Evolutionary conservation across 163 green algal genomes (phyloP), one percentile per base, ranked within the genome.

Genomic region (Scenedesmus sp.): DNA sequence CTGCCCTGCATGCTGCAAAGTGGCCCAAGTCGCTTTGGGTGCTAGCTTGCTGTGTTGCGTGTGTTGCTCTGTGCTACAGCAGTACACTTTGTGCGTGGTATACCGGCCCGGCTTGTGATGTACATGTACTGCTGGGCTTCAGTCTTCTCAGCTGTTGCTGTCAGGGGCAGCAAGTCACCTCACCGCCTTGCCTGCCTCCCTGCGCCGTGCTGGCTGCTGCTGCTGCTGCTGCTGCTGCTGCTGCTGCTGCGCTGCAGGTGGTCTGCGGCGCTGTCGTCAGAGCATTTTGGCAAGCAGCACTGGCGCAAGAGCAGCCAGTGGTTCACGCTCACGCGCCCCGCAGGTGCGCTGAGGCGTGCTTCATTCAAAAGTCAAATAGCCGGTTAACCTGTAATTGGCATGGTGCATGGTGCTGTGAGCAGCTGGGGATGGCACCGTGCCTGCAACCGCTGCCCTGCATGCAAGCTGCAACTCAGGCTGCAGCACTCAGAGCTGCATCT

Each of bases 261-360:
- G 57, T 59, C 46, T 1, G 26, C 23, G 10, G 82, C 20, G 8
- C 56, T 88, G 15, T n/a, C 56, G 13, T 70, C 82, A 18, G n/a
- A 79, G 18, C 4, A 46, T 34, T 79, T 79, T 62, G 67, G 67
- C 64, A 56, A 46, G 64, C 62, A 62, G 18, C 62, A 79, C 86
- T 79, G 86, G 57, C 86, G 64, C 86, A 79, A 90, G 64, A 56
- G 62, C 62, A 83, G n/a, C 20, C 62, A 90, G 54, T 79, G 62
- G 57, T 79, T 52, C 64, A 60, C 52, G 7, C 57, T 79, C 66
- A 79, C 66, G 1, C 86, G 62, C 20, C 34, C 34, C 46, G 70
- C 70, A 79, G 70, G 70, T 79, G 23, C 3, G 23, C 20, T 79
- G 23, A 52, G 4, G 6, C 16, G 66, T 18, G n/a, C 15, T 76